Evolutionary conservation across 1,284 basidiomycete genomes (phyloP).

Genomic region (Austroboletus niveus): DNA sequence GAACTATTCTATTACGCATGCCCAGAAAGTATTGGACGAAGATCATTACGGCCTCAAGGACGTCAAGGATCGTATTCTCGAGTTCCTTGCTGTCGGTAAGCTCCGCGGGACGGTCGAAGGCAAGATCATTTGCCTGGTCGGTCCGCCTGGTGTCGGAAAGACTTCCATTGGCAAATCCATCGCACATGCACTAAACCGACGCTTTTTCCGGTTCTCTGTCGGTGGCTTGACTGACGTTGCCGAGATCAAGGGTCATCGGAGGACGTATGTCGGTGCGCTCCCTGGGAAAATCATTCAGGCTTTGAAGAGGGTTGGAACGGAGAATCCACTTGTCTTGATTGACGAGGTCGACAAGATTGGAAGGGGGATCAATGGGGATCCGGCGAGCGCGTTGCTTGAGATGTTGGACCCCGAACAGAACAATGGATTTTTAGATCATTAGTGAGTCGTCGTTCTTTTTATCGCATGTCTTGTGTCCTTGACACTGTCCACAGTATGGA

Average conservation of each 20-base stretch:
- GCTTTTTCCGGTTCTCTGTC: conserved; percentile 96
- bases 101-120: conserved; percentile 95
- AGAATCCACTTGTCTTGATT: conserved; percentile 95
- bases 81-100: conserved; percentile 98
- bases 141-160: conserved; percentile 97
- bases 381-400: conserved; percentile 90
- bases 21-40: conserved; percentile 85
- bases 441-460: conserved; percentile 53
- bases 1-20: conserved; percentile 89
- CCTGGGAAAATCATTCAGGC: conserved; percentile 99
- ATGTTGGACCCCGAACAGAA: conserved; percentile 99
- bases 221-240: conserved; percentile 97
- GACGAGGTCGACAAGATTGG: conserved; percentile 99
- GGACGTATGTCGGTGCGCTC: conserved; percentile 95
- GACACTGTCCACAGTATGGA: conserved; percentile 66
- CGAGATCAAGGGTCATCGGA: conserved; percentile 97
- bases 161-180: conserved; percentile 96
- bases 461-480: neutral
- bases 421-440: conserved; percentile 93
- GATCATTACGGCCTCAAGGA: conserved; percentile 97
- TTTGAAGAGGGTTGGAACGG: conserved; percentile 93
- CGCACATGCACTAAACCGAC: conserved; percentile 78
- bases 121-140: conserved; percentile 96
- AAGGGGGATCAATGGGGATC: conserved; percentile 94
- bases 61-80: conserved; percentile 95